Conservation (phyloP, 1,284 basidiomycete species). For the Leccinum ponderosum region DNA sequence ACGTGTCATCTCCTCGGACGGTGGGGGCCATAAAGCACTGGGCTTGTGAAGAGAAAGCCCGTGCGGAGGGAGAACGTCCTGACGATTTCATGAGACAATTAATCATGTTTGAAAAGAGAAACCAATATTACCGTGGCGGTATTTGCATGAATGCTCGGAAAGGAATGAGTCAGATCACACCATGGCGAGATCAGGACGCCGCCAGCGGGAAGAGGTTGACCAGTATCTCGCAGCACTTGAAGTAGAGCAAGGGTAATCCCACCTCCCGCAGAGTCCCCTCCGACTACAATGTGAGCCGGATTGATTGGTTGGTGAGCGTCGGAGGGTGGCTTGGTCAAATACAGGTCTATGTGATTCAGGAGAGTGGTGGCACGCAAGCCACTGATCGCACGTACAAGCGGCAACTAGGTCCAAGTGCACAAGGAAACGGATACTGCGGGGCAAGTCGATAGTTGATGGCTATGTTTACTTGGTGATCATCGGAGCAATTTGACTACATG, state of each 20-base stretch:
- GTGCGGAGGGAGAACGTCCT: conserved; percentile 71
- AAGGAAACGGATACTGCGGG: conserved; percentile 97
- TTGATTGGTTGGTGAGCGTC: conserved; percentile 77
- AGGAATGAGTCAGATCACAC: conserved; percentile 95
- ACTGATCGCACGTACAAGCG: conserved; percentile 55
- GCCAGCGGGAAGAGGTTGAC: conserved; percentile 83
- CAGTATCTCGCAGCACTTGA: conserved; percentile 89
- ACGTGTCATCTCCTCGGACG: conserved; percentile 69
- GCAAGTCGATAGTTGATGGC: conserved; percentile 90
- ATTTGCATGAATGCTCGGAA: conserved; percentile 86
- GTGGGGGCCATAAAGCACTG: conserved; percentile 90
- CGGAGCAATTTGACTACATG: background rate
- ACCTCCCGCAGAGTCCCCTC: conserved; percentile 95
- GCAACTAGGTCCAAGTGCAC: conserved; percentile 84
- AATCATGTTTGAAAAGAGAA: background rate
- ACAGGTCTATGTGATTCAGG: conserved; percentile 40
- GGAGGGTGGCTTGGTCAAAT: conserved; percentile 64
- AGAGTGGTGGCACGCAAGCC: background rate
- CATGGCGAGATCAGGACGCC: conserved; percentile 86
- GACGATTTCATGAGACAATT: conserved; percentile 4
- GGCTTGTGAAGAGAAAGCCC: conserved; percentile 81
- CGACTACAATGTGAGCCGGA: conserved; percentile 81
- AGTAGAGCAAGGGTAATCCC: conserved; percentile 84
- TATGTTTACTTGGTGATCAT: conserved; percentile 26
- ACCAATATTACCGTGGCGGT: conserved; percentile 67